phyloP scores from a whole-genome alignment of 208 protist genomes.

The Phytomonas francai region DNA sequence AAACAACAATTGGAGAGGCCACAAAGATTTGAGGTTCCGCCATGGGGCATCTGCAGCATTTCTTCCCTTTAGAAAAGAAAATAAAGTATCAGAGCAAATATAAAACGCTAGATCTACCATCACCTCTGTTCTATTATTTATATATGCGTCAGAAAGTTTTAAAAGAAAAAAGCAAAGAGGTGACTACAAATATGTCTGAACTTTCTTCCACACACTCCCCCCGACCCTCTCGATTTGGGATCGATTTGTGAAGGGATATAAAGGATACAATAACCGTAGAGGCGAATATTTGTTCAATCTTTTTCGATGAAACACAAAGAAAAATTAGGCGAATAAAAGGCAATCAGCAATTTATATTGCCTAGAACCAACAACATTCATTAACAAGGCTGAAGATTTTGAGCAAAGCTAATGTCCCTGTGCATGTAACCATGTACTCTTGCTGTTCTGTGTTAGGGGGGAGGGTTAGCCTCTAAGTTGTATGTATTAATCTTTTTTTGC shows the following conservation, averaged over 20 bases:
- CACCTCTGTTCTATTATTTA: neutral
- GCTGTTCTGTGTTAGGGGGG: neutral
- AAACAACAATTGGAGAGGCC: neutral
- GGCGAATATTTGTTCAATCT: neutral
- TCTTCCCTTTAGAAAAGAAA: conserved; percentile 2
- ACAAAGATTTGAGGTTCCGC: neutral
- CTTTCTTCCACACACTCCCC: too few relatives aligned
- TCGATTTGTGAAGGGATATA: neutral
- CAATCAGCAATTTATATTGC: neutral
- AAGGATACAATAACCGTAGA: neutral
- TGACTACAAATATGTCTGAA: neutral
- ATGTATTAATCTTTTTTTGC: conserved; percentile 2
- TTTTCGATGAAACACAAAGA: neutral
- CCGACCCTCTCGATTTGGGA: neutral
- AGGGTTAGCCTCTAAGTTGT: neutral
- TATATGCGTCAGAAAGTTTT: neutral
- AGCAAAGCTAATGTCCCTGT: neutral
- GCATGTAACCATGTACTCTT: neutral
- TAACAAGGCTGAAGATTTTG: neutral
- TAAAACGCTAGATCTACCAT: neutral
- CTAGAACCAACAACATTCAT: neutral
- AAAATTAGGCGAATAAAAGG: neutral
- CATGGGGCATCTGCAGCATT: neutral
- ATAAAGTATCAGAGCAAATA: conserved; percentile 8
- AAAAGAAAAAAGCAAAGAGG: neutral